Evolutionary conservation across 2,329 filamentous ascomycete genomes (phyloP).

Genomic region (Fusarium agapanthi): DNA sequence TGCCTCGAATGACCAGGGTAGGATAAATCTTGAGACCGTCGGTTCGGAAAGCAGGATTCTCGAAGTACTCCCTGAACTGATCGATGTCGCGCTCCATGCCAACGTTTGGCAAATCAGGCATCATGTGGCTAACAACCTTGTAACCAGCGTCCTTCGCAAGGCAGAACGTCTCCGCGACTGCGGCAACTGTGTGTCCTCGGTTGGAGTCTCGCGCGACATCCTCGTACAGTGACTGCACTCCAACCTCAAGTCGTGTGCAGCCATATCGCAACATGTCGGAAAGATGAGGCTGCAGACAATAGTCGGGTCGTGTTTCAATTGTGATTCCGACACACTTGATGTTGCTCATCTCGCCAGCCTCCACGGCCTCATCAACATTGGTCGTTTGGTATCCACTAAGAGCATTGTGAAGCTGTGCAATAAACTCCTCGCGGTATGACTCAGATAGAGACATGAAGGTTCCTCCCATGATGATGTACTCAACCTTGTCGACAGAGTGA

Average conservation of each 20-base stretch:
- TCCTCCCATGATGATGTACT: slow-evolving; percentile 99
- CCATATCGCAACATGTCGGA: slow-evolving; percentile 98
- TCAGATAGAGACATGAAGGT: slow-evolving; percentile 97
- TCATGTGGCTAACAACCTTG: slow-evolving; percentile 99
- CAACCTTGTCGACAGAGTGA: slow-evolving; percentile 98
- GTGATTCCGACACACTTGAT: slow-evolving; percentile 99
- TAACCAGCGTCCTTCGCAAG: slow-evolving; percentile 98
- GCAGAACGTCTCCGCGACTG: slow-evolving; percentile 96
- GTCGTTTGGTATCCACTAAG: slow-evolving; percentile 94
- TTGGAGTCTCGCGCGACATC: slow-evolving; percentile 99
- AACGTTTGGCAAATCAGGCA: slow-evolving; percentile 97
- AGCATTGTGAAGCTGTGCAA: slow-evolving; percentile 95
- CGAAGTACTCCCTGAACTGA: slow-evolving; percentile 97
- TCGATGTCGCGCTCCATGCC: slow-evolving; percentile 98
- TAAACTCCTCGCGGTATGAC: slow-evolving; percentile 91
- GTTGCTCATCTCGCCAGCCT: slow-evolving; percentile 94
- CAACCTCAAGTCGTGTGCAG: slow-evolving; percentile 92
- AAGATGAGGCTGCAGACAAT: slow-evolving; percentile 94
- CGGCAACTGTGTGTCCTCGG: slow-evolving; percentile 91
- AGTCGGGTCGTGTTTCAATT: slow-evolving; percentile 96
- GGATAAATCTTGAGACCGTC: slow-evolving; percentile 98
- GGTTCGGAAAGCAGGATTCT: slow-evolving; percentile 93
- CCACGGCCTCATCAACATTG: slow-evolving; percentile 94
- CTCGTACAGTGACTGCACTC: slow-evolving; percentile 96
- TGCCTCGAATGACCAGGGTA: slow-evolving; percentile 95